Evolutionary conservation across 2,329 filamentous ascomycete species (phyloP).

Genomic region (Pestalotiopsis sp.): DNA sequence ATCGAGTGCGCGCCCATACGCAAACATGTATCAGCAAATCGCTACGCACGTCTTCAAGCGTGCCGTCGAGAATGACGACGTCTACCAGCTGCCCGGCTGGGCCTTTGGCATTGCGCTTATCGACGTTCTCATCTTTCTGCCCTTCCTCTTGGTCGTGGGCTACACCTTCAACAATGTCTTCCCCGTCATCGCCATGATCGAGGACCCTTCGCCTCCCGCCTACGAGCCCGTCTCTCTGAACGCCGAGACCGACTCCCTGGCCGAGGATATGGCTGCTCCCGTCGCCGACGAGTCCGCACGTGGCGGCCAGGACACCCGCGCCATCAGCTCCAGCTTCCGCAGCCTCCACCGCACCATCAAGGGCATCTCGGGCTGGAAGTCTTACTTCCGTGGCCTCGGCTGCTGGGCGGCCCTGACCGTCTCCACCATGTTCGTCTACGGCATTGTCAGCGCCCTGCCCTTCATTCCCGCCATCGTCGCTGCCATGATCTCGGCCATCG

Average conservation of each 20-base stretch:
- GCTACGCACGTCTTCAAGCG: slow-evolving; percentile 38
- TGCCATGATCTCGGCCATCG: slow-evolving; percentile 60
- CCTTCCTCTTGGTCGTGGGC: slow-evolving; percentile 43
- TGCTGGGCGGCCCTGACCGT: slow-evolving; percentile 46
- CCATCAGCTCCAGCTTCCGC: slow-evolving; percentile 54
- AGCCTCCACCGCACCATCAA: slow-evolving; percentile 58
- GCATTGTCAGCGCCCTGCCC: slow-evolving; percentile 45
- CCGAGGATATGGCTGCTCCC: slow-evolving; percentile 34
- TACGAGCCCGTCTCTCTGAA: slow-evolving; percentile 54
- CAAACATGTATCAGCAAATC: slow-evolving; percentile 36
- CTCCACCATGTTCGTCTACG: slow-evolving; percentile 38
- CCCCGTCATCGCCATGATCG: slow-evolving; percentile 59
- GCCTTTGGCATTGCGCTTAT: slow-evolving; percentile 39
- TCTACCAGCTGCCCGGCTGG: slow-evolving; percentile 42
- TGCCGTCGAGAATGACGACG: slow-evolving; percentile 30
- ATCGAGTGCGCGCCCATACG: background rate
- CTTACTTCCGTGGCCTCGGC: slow-evolving; percentile 70
- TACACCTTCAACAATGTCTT: slow-evolving; percentile 56
- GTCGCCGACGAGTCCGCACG: slow-evolving; percentile 37
- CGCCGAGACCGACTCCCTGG: slow-evolving; percentile 37
- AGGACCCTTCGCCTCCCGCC: slow-evolving; percentile 58
- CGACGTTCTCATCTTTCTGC: slow-evolving; percentile 48
- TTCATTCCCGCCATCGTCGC: slow-evolving; percentile 42
- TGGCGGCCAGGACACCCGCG: slow-evolving; percentile 32
- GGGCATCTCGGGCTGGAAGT: slow-evolving; percentile 63